Base-by-base conservation (phyloP, 2,329 filamentous ascomycete species). In the Xylaria sp. region DNA sequence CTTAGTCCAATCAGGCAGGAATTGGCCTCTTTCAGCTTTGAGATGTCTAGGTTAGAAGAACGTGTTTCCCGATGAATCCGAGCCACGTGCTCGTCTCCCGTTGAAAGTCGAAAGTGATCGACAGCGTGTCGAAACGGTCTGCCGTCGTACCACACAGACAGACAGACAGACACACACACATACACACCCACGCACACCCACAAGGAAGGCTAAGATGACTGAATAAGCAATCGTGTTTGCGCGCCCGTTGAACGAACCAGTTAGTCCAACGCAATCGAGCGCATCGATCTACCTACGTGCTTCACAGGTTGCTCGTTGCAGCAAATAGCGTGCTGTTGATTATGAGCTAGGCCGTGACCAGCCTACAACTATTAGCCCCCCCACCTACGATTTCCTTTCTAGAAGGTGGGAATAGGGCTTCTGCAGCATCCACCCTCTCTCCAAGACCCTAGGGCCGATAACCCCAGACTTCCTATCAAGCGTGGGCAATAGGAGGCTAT, bases 341-440 rank as follows among this genome's bases (percentile, higher is more conserved):
- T 26, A 26, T 26, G 24, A 26, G 24, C 24, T 26, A 26, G 24
- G 29, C 29, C 16, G 8, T 34, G 29, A 34, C 16, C 29, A 13
- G 29, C 29, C 29, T 34, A 9, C 9, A 5, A 26, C 24, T 9
- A n/a, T 9, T 9, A 34, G 11, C 29, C 11, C 29, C 29, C 29
- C 29, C 29, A 34, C 29, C 29, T 34, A 34, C 11, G 11, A 13
- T 58, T 55, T 58, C 58, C 58, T 18, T 60, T 60, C 58, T 52
- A 60, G 58, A 60, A 60, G 58, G 58, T 60, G 50, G 58, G 54
- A 56, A 54, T 44, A 42, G 16, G n/a, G 29, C 29, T 52, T 58
- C 52, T 60, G 58, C 55, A 60, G 55, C 52, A 44, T 54, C 48
- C 52, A 46, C 43, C 49, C 44, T 42, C 39, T 34, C 37, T 41